Percentiles rank a stretch among this genome's conserved stretches.
Conservation (phyloP, 2,329 filamentous ascomycete genomes). For the Penicillium sp. region DNA sequence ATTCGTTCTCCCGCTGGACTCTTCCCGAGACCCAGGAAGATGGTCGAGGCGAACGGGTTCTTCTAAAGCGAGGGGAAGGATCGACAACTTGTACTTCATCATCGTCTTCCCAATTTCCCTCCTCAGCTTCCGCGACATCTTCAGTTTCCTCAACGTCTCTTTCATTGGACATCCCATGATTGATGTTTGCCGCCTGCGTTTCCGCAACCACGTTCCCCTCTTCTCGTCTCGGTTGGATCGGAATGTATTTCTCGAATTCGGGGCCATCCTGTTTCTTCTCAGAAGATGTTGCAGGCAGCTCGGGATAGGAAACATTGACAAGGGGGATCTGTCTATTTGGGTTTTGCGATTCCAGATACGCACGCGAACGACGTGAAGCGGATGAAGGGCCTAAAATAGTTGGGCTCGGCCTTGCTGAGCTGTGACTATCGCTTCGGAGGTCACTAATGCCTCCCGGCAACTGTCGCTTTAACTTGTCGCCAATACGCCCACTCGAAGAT, state of each 20-base stretch:
- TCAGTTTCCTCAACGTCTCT: background rate
- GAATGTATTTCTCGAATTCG: conserved; percentile 44
- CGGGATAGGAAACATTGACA: conserved; percentile 12
- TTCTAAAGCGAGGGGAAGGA: background rate
- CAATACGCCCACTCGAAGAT: conserved; percentile 25
- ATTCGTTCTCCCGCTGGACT: conserved; percentile 37
- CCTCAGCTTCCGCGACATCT: background rate
- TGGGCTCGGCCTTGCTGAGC: conserved; percentile 16
- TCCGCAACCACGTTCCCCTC: background rate
- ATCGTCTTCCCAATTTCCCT: conserved; percentile 6
- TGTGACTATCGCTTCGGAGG: conserved; percentile 13
- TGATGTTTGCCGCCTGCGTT: background rate
- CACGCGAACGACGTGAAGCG: background rate
- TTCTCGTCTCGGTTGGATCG: conserved; percentile 31
- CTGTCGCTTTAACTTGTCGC: conserved; percentile 27
- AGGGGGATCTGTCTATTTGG: background rate
- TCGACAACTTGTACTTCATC: conserved; percentile 3
- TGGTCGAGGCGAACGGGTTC: background rate
- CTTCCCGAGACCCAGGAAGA: background rate
- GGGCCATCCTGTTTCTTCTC: conserved; percentile 26
- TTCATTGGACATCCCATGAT: background rate
- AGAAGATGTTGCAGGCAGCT: conserved; percentile 12
- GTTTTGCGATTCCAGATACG: background rate
- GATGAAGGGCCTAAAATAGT: background rate
- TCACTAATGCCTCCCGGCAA: conserved; percentile 21